Evolutionary conservation across 2,329 filamentous ascomycete species (phyloP).

Genomic region (Rhynchosporium agropyri): DNA sequence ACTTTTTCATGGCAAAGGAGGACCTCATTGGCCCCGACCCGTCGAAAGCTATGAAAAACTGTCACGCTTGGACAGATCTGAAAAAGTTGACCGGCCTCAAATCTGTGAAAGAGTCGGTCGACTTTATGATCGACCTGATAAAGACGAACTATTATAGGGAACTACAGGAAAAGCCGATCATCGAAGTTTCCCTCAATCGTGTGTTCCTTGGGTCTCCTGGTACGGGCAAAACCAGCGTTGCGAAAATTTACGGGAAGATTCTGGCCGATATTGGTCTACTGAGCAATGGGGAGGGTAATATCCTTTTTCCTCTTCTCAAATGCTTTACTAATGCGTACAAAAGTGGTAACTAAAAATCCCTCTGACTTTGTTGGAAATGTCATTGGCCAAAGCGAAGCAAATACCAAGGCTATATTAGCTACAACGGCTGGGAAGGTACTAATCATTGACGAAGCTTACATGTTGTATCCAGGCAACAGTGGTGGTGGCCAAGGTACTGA

Average conservation of each 20-base stretch:
- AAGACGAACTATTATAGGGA: constrained; percentile 68
- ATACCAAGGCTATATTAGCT: constrained; percentile 70
- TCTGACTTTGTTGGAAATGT: constrained; percentile 69
- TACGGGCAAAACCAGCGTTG: constrained; percentile 76
- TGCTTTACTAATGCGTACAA: neutral
- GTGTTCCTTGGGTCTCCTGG: constrained; percentile 74
- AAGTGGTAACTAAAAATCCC: constrained; percentile 71
- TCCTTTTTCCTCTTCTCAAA: neutral
- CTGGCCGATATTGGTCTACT: constrained; percentile 68
- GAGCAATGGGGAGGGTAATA: constrained; percentile 66
- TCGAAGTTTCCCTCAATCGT: constrained; percentile 66
- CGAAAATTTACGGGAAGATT: constrained; percentile 71
- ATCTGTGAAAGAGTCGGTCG: constrained; percentile 64
- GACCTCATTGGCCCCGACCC: constrained; percentile 75
- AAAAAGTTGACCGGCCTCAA: constrained; percentile 60
- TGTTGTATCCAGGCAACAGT: constrained; percentile 50
- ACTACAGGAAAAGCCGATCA: constrained; percentile 58
- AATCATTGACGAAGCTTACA: constrained; percentile 80
- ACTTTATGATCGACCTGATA: constrained; percentile 61
- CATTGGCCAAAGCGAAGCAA: constrained; percentile 68
- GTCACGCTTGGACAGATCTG: constrained; percentile 59
- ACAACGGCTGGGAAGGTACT: constrained; percentile 72
- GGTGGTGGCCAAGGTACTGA: constrained; percentile 12
- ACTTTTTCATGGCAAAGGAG: constrained; percentile 62
- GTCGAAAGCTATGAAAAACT: constrained; percentile 52